Base-by-base conservation (phyloP, 345 rosid genomes). In the Rhizophora apiculata region DNA sequence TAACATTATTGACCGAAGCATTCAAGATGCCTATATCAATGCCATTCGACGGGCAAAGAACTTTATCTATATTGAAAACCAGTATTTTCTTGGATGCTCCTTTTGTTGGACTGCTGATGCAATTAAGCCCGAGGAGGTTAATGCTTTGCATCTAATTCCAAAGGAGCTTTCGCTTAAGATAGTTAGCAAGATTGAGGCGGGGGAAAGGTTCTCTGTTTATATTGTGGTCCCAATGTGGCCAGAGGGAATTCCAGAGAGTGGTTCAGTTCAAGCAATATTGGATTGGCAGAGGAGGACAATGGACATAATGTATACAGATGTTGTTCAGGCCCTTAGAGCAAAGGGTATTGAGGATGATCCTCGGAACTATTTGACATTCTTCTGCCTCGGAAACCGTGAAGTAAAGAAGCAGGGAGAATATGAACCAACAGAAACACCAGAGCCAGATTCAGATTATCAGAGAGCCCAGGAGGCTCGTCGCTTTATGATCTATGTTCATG, bases 181-280 rank as follows among this genome's bases (percentile, higher is more conserved):
- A 60, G 91, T 87, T 49, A 92, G 94, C 82, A 95, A 95, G 89
- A 95, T 95, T 65, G 86, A 87, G 78, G 89, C 87, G 1, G 92
- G 89, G 70, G 98, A 95, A 80, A 84, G 83, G 79, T 95, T 95
- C 78, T 81, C 82, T 15, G 99, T 95, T 63, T 95, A 89, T 70
- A 82, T 87, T 13, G 96, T 95, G 51, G 88, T 95, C 59, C 99
- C 99, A 5, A 95, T 95, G 99, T 95, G 99, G 98, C 99, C 99
- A 3, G 99, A 95, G 87, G 99, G 99, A 30, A 70, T 86, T 32
- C 99, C 99, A 16, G 99, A 92, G 84, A 86, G 93, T 71, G 96
- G 80, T 65, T 87, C 96, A 2, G 99, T 95, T 29, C 99, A 88
- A 80, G 99, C 98, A 55, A 95, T 95, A 77, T 74, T 95, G 68